Base-by-base conservation (phyloP, 2,329 filamentous ascomycete species). In the Claviceps arundinis region DNA sequence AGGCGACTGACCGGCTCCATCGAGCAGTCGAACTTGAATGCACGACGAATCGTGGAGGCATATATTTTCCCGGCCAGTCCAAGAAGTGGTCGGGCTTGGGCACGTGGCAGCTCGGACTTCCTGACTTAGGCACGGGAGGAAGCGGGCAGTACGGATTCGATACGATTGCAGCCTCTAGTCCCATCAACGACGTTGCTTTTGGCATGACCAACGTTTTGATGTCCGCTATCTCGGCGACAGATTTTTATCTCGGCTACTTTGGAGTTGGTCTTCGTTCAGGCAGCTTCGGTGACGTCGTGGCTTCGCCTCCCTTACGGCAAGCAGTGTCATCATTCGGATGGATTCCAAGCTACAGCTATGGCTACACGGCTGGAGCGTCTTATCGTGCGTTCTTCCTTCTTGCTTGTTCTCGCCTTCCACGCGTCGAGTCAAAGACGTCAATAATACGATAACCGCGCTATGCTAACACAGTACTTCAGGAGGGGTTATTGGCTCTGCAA, bases 331-430 rank as follows among this genome's bases (percentile, higher is more conserved):
- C 73, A 11, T 72, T 76, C 52, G 76, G 77, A 8, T 70, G 68
- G 53, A 85, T 89, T 47, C 81, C 84, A 1, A 88, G 85, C 62
- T 73, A 87, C 56, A 86, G 82, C 43, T 89, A 85, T 62, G 84
- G 82, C 50, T 89, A 83, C 63, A 89, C 85, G 3, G 85, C 85
- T 42, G 86, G 86, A 16, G 84, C 84, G n/a, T 76, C 76, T 55
- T 89, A 89, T 61, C 75, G 82, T 82, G 69, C 64, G 76, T 53
- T 16, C n/a, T 30, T 38, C 17, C 14, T n/a, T 7, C 16, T 17
- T 37, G n/a, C 16, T 14, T 24, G n/a, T 4, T 9, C 13, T 22
- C 17, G 16, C 9, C 6, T 44, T 5, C 9, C 22, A 9, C 42
- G 2, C 24, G 22, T 49, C 9, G 6, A 2, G 6, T 26, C 16